These are phyloP conservation scores for Aspergillus sp. DNA, from an alignment of 2,329 filamentous ascomycete genomes.

Conservation along the genomic window DNA sequence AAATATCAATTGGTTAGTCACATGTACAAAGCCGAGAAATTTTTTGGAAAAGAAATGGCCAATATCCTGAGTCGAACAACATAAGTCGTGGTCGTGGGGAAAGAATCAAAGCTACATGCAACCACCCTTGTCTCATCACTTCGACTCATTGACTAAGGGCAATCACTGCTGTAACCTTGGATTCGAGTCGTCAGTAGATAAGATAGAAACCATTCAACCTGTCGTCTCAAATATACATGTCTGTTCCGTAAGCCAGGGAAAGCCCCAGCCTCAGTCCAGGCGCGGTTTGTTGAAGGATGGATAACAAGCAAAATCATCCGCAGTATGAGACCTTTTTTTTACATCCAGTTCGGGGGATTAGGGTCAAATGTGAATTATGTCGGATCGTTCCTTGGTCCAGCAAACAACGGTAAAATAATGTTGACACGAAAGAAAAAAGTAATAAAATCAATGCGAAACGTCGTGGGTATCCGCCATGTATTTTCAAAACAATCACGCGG, in stretches of 20 bases:
- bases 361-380: background rate
- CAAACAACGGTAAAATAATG: constrained; percentile 3
- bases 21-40: too few relatives aligned
- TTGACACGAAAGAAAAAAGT: constrained; percentile 2
- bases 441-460: constrained; percentile 7
- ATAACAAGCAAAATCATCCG: background rate
- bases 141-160: too few relatives aligned
- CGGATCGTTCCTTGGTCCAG: background rate
- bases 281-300: background rate
- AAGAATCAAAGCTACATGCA: too few relatives aligned
- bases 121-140: too few relatives aligned
- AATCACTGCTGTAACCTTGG: background rate
- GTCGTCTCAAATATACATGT: background rate
- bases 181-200: background rate
- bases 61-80: too few relatives aligned
- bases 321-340: background rate
- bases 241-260: background rate
- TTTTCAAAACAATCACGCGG: constrained; percentile 10
- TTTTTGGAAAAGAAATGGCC: too few relatives aligned
- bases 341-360: background rate
- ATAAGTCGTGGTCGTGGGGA: too few relatives aligned
- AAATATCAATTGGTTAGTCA: too few relatives aligned
- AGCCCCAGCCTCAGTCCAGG: background rate
- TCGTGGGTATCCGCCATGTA: constrained; percentile 20
- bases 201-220: background rate